phyloP scores from a whole-genome alignment of 192 early-diverging fungal species.

The Podila epicladia region DNA sequence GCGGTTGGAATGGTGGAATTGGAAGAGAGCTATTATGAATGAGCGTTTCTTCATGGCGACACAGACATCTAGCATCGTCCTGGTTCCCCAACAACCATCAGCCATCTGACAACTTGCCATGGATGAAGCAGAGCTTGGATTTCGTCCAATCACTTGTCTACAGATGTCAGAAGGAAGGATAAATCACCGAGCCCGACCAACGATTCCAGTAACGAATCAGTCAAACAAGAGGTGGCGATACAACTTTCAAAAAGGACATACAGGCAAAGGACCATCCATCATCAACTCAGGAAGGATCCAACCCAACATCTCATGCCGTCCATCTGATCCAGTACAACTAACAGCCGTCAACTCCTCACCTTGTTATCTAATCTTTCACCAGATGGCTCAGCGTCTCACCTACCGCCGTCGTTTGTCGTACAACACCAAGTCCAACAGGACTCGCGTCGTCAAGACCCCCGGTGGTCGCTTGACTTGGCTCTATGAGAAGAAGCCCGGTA shows the following conservation, averaged over 20 bases:
- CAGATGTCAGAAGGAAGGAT: too few relatives aligned
- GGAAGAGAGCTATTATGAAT: not conserved
- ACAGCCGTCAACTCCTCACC: not conserved
- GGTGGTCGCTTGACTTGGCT: constrained; percentile 93
- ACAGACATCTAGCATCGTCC: not conserved
- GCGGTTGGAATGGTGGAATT: not conserved
- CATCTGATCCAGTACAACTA: not conserved
- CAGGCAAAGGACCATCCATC: too few relatives aligned
- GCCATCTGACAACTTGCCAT: not conserved
- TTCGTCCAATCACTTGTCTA: too few relatives aligned
- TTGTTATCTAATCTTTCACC: constrained; percentile 58
- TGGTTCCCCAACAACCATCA: not conserved
- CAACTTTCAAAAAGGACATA: too few relatives aligned
- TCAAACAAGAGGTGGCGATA: too few relatives aligned
- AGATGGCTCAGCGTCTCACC: constrained; percentile 89
- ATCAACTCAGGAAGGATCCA: too few relatives aligned
- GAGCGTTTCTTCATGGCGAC: not conserved
- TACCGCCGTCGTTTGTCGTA: constrained; percentile 88
- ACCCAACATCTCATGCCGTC: constrained; percentile 1
- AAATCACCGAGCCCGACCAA: too few relatives aligned
- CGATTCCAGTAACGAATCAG: too few relatives aligned
- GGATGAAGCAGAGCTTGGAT: too few relatives aligned
- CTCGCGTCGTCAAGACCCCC: constrained; percentile 88
- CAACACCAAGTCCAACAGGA: constrained; percentile 94
- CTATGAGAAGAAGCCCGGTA: constrained; percentile 93